Base-by-base conservation (phyloP, 108 stramenopile species). In the Skeletonema menzelii region DNA sequence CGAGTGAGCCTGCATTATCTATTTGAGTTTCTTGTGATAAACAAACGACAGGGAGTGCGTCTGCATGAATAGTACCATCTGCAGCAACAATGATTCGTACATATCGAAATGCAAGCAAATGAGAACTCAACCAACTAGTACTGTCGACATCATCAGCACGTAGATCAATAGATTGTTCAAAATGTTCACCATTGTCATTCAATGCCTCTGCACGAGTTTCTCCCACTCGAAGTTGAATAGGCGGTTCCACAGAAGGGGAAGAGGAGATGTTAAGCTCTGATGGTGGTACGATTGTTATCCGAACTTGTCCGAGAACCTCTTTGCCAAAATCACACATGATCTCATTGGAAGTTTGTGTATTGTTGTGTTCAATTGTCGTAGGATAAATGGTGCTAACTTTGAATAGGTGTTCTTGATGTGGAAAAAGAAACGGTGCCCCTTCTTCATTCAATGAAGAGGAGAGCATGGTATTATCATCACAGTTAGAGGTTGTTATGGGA, bases 171-270 rank as follows among this genome's bases (percentile, higher is more conserved):
- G 70, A 76, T 71, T 81, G 80, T 27, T 81, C 80, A 53, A 63
- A 74, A 53, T 66, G 37, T 19, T 73, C 59, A 5, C 60, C 69
- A 24, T 81, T 44, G 17, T 76, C 76, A 32, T 82, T 75, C 65
- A 72, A 59, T 59, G 80, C 80, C 65, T 82, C 80, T 12, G 53
- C 55, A 5, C 42, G 10, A 24, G 80, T 72, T 71, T 82, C 80
- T 6, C 80, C 80, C 19, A 76, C 80, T 10, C 72, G 49, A 37
- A 82, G 63, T 44, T 61, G 56, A 11, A 72, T 20, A 22, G 78
- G n/a, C 5, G 38, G 3, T 14, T 22, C 63, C 27, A 28, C 19
- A 56, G 11, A 17, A 22, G 58, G 19, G 14, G 62, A 56, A 26
- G 30, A 34, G 13, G 40, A 14, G 15, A 8, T 37, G 27, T 0